Conservation (phyloP, 176 grass and related monocot genomes). For the Juncus effusus region DNA sequence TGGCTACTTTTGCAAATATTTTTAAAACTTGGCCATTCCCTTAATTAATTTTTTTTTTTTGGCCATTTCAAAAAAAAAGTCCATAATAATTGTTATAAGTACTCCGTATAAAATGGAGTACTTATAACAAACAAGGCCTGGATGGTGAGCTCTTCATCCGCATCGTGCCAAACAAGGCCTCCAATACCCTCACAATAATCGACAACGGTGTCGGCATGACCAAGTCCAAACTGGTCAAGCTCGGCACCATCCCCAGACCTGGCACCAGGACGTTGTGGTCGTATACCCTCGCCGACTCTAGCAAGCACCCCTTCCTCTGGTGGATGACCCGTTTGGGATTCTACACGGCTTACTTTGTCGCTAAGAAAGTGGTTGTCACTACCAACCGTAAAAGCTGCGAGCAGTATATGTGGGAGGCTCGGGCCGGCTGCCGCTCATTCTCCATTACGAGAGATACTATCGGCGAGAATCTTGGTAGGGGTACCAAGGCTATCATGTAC, state of each 20-base stretch:
- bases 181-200: slow-evolving; percentile 38
- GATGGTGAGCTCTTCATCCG: slow-evolving; percentile 91
- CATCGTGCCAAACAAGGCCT: slow-evolving; percentile 81
- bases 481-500: slow-evolving; percentile 62
- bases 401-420: slow-evolving; percentile 31
- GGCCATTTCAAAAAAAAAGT: no score
- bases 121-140: no score
- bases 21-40: no score
- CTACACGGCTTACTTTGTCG: slow-evolving; percentile 17
- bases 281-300: slow-evolving; percentile 37
- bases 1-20: no score
- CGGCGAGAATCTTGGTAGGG: slow-evolving; percentile 36
- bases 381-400: slow-evolving; percentile 92
- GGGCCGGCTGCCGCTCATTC: slow-evolving; percentile 70
- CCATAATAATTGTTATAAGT: no score
- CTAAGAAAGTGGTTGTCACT: slow-evolving; percentile 72
- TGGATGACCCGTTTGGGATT: slow-evolving; percentile 82
- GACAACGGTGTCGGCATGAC: no score
- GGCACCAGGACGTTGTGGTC: slow-evolving; percentile 94
- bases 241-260: slow-evolving; percentile 87
- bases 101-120: no score
- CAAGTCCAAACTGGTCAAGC: slow-evolving; percentile 59
- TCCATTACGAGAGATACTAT: slow-evolving; percentile 72
- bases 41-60: no score
- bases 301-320: slow-evolving; percentile 47